These are phyloP conservation scores for Stephania japonica DNA, from an alignment of 164 flowering plant genomes.

Conservation along the genomic window DNA sequence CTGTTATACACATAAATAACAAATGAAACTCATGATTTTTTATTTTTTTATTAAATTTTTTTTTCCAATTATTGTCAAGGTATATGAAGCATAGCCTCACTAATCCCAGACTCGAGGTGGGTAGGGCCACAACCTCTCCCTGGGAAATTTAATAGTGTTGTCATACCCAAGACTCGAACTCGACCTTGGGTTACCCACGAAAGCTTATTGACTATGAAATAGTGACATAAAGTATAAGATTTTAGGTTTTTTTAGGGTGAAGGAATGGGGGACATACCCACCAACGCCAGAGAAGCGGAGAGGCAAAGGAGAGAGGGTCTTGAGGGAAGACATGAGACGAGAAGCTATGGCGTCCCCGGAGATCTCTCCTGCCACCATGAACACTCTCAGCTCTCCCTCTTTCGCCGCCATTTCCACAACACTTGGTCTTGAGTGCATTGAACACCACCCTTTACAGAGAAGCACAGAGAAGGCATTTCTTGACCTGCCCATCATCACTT, in stretches of 20 bases:
- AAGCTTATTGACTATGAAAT: no score
- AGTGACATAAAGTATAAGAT: no score
- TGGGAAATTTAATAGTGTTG: no score
- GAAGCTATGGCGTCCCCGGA: conserved; percentile 82
- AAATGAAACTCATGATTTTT: not conserved
- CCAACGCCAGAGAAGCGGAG: conserved; percentile 78
- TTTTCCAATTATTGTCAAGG: no score
- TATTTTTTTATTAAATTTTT: no score
- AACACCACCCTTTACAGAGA: not conserved
- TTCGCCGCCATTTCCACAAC: conserved; percentile 45
- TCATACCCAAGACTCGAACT: no score
- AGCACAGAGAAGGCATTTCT: not conserved
- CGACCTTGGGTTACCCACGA: no score
- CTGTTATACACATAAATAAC: conserved; percentile 36
- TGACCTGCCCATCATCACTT: not conserved
- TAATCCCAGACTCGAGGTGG: no score
- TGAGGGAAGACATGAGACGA: conserved; percentile 81
- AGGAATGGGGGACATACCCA: conserved; percentile 41
- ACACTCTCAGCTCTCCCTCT: conserved; percentile 80
- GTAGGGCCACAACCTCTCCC: no score
- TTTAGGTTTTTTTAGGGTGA: no score
- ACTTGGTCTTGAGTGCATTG: conserved; percentile 15
- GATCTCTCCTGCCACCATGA: conserved; percentile 84
- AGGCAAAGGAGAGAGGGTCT: conserved; percentile 64
- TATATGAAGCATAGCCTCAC: no score